Evolutionary conservation across 495 filamentous ascomycete species (phyloP).

Genomic region (Talaromyces nanjingensis): DNA sequence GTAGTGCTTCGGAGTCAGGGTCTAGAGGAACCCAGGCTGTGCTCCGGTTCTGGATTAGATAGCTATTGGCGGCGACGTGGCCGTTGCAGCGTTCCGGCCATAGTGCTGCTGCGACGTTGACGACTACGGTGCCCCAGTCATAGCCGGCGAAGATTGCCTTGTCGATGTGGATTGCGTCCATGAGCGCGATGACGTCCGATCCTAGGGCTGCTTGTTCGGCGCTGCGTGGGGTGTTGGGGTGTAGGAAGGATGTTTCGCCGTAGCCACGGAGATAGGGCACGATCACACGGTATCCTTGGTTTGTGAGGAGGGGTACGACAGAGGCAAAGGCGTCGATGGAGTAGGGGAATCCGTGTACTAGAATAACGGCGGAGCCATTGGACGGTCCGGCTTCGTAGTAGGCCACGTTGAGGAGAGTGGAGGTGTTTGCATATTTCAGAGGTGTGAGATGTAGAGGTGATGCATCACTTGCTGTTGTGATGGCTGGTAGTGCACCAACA

Average conservation of each 20-base stretch:
- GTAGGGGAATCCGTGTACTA: conserved; percentile 20
- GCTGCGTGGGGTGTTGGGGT: conserved; percentile 12
- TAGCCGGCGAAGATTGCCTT: conserved; percentile 13
- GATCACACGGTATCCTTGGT: conserved; percentile 18
- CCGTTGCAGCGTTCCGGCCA: conserved; percentile 14
- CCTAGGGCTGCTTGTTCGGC: conserved; percentile 19
- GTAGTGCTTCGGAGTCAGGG: conserved; percentile 8
- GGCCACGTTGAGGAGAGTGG: conserved; percentile 3
- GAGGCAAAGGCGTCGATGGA: conserved; percentile 17
- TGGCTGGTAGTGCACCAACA: neutral
- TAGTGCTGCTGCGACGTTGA: conserved; percentile 10
- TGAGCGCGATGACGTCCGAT: conserved; percentile 15
- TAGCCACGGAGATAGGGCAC: conserved; percentile 20
- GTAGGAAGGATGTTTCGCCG: conserved; percentile 17
- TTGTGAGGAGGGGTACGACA: conserved; percentile 15
- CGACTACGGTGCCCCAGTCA: conserved; percentile 12
- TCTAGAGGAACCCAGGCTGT: conserved; percentile 11
- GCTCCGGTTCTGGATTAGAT: conserved; percentile 13
- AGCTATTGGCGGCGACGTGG: conserved; percentile 14
- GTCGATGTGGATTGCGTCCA: conserved; percentile 10
- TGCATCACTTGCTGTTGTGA: neutral
- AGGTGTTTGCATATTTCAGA: conserved; percentile 1
- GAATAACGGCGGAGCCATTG: conserved; percentile 11
- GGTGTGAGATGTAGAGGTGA: neutral
- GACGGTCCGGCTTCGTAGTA: conserved; percentile 5